A percentile compares a stretch with the other conserved stretches of the same genome.
Evolutionary conservation across 139 green algal genomes (phyloP).

Genomic region (Nannochloris sp.): DNA sequence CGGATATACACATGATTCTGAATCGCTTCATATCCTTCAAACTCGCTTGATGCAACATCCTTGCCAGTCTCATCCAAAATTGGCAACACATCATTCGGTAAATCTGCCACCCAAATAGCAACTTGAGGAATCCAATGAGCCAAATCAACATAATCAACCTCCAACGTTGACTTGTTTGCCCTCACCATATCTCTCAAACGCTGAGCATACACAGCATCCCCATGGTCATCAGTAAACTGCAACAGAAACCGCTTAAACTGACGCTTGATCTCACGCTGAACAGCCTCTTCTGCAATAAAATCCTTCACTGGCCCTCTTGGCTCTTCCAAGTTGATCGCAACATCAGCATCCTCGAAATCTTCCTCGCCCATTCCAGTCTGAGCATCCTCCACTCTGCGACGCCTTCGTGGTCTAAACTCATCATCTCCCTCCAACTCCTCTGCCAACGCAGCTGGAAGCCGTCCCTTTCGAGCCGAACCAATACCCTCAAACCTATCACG

Average conservation of each 20-base stretch:
- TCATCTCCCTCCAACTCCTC: constrained; percentile 39
- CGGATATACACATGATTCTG: constrained; percentile 72
- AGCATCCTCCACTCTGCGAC: constrained; percentile 39
- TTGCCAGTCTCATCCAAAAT: constrained; percentile 58
- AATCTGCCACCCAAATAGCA: constrained; percentile 76
- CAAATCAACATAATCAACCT: constrained; percentile 84
- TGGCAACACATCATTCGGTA: constrained; percentile 64
- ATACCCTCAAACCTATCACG: constrained; percentile 39
- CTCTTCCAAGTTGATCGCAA: constrained; percentile 50
- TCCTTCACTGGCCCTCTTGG: constrained; percentile 48
- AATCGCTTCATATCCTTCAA: constrained; percentile 32
- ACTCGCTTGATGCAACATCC: constrained; percentile 45
- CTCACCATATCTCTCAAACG: constrained; percentile 56
- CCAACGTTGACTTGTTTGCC: constrained; percentile 65
- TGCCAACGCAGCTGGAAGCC: constrained; percentile 50
- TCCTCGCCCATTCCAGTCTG: constrained; percentile 25
- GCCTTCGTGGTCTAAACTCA: constrained; percentile 28
- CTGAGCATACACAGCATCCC: constrained; percentile 43
- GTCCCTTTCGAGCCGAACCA: constrained; percentile 20
- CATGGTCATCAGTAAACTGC: constrained; percentile 43
- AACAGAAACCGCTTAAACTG: constrained; percentile 61
- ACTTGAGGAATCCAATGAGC: constrained; percentile 40
- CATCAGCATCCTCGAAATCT: constrained; percentile 28
- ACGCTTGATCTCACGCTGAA: constrained; percentile 41
- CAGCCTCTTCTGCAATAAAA: constrained; percentile 51